Evolutionary conservation across 164 flowering plant genomes (phyloP).

Genomic region (Magnolia changhungtana): DNA sequence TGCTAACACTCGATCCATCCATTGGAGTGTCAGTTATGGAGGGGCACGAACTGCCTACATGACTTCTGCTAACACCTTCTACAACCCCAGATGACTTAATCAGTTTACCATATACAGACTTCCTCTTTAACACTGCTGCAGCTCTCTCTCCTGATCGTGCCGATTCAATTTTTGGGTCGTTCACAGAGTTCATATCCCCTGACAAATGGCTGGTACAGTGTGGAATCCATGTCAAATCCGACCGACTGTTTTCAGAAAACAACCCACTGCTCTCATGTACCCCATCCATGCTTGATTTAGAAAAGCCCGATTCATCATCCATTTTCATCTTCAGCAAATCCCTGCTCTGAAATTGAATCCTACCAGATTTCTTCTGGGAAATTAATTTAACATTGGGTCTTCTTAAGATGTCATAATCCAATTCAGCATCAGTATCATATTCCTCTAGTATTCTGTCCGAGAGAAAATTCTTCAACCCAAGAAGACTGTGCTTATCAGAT

Average conservation of each 20-base stretch:
- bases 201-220: constrained; percentile 20
- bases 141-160: constrained; percentile 17
- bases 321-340: constrained; percentile 13
- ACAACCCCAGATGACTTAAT: constrained; percentile 25
- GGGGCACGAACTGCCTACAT: constrained; percentile 47
- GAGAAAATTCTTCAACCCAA: constrained; percentile 12
- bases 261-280: constrained; percentile 22
- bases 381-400: constrained; percentile 19
- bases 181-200: constrained; percentile 41
- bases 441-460: neutral
- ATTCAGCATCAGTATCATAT: constrained; percentile 25
- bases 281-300: constrained; percentile 16
- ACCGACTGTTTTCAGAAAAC: constrained; percentile 21
- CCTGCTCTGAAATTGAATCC: constrained; percentile 13
- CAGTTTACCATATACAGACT: constrained; percentile 23
- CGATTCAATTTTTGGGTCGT: constrained; percentile 33
- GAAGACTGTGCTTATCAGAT: constrained; percentile 16
- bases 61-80: constrained; percentile 39
- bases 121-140: constrained; percentile 19
- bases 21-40: constrained; percentile 33
- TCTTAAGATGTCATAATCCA: constrained; percentile 15
- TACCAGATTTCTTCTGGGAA: constrained; percentile 14
- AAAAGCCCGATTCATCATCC: constrained; percentile 21
- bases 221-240: constrained; percentile 28
- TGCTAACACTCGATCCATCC: constrained; percentile 37